Conservation (phyloP, 2,329 filamentous ascomycete species). For the Sporothrix curviconia region DNA sequence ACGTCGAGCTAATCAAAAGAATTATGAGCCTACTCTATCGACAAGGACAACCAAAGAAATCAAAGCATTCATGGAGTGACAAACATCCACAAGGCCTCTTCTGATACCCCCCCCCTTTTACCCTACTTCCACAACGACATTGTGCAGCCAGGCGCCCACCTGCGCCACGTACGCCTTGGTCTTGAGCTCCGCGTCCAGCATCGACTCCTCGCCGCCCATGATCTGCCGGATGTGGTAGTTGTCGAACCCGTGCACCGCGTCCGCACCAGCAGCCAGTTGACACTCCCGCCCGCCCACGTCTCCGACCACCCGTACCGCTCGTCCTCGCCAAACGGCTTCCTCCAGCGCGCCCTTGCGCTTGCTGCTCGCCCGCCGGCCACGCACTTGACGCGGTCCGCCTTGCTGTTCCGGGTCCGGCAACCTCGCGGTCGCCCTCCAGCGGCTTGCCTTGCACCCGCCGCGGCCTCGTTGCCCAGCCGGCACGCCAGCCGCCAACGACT, state of each 20-base stretch:
- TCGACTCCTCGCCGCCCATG: conserved; percentile 26
- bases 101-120: background rate
- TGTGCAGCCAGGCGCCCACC: conserved; percentile 23
- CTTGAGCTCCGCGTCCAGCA: conserved; percentile 27
- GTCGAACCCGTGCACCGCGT: conserved; percentile 36
- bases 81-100: background rate
- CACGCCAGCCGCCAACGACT: conserved; percentile 35
- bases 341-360: conserved; percentile 23
- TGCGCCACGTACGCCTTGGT: conserved; percentile 21
- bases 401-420: conserved; percentile 18
- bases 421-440: background rate
- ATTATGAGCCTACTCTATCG: no score
- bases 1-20: background rate
- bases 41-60: background rate
- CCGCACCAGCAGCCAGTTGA: conserved; percentile 36
- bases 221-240: conserved; percentile 23
- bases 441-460: conserved; percentile 18
- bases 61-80: background rate
- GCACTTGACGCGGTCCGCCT: conserved; percentile 11
- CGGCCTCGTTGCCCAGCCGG: conserved; percentile 27
- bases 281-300: conserved; percentile 21
- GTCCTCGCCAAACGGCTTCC: conserved; percentile 20
- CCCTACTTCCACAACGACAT: conserved; percentile 18
- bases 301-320: conserved; percentile 32
- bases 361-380: conserved; percentile 18